Evolutionary conservation across 306 rosid species (phyloP).

Genomic region (Castanea mollissima): DNA sequence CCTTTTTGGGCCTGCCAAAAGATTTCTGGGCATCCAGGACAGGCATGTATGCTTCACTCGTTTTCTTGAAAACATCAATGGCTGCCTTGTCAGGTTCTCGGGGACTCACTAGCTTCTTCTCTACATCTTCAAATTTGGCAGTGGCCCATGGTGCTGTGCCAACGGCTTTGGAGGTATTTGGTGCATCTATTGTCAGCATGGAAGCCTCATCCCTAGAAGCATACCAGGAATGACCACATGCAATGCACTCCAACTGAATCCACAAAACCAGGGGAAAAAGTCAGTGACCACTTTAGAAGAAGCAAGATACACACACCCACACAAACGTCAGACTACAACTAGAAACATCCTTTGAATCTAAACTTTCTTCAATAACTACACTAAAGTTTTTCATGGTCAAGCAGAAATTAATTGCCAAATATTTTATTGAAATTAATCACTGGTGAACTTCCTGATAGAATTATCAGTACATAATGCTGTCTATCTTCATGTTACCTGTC

Average conservation of each 20-base stretch:
- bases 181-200: slow-evolving; percentile 51
- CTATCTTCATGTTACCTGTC: neutral
- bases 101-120: slow-evolving; percentile 70
- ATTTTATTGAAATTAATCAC: neutral
- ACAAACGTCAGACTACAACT: neutral
- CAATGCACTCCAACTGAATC: slow-evolving; percentile 84
- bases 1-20: slow-evolving; percentile 52
- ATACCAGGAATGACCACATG: slow-evolving; percentile 91
- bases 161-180: slow-evolving; percentile 40
- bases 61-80: slow-evolving; percentile 38
- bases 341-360: neutral
- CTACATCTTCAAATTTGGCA: slow-evolving; percentile 66
- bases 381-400: neutral
- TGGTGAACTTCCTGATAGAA: neutral
- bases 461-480: neutral
- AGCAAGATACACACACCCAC: neutral
- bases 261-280: slow-evolving; percentile 20
- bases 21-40: slow-evolving; percentile 54
- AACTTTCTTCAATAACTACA: neutral
- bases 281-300: neutral
- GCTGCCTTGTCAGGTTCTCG: slow-evolving; percentile 53
- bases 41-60: slow-evolving; percentile 53
- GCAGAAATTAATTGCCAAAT: neutral
- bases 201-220: slow-evolving; percentile 83
- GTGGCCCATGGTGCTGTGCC: slow-evolving; percentile 65